Evolutionary conservation across 139 green algal genomes (phyloP), one percentile per base, ranked within the genome.

Genomic region (Picochlorum sp.): DNA sequence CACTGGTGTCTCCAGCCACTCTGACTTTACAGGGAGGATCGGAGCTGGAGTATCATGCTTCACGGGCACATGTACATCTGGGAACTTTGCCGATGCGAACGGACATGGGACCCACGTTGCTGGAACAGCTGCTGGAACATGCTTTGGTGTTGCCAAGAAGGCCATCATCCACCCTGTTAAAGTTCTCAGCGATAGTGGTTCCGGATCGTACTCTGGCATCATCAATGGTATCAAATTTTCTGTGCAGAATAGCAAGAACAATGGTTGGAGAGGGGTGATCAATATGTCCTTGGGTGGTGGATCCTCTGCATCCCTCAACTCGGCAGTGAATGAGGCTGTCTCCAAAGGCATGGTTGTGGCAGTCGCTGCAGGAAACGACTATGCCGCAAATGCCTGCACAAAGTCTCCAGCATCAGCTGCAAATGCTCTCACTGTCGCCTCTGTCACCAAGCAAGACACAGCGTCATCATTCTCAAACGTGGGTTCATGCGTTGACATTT

Each of bases 81-180:
- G 18, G 4, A 45, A 13, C 24, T 46, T 58, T 13, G 24, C 52
- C 3, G 74, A 84, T 66, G 74, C 62, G 66, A 74, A 89, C 51
- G 84, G 82, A 4, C 82, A 89, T 47, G 84, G 84, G 21, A 88
- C 80, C 0, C 84, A 90, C 60, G 80, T 81, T 1, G 74, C 80
- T 45, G 84, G 68, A 37, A 87, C 73, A 1, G 75, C 77, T 18
- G 60, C 74, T 2, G 85, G 85, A 5, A 51, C 58, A 10, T 77
- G 62, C 4, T 80, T 82, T 62, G 85, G 85, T 13, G 76, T 91
- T 10, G 85, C 85, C 4, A 83, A 80, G 28, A 70, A 68, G 14
- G 84, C 77, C 13, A 84, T 66, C 6, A 52, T 81, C 51, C 71
- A 73, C 38, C 49, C 73, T 51, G 68, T 82, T 34, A 64, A 71